Base-by-base conservation (phyloP, 2,329 filamentous ascomycete genomes). In the Teratosphaeria pseudoeucalypti region DNA sequence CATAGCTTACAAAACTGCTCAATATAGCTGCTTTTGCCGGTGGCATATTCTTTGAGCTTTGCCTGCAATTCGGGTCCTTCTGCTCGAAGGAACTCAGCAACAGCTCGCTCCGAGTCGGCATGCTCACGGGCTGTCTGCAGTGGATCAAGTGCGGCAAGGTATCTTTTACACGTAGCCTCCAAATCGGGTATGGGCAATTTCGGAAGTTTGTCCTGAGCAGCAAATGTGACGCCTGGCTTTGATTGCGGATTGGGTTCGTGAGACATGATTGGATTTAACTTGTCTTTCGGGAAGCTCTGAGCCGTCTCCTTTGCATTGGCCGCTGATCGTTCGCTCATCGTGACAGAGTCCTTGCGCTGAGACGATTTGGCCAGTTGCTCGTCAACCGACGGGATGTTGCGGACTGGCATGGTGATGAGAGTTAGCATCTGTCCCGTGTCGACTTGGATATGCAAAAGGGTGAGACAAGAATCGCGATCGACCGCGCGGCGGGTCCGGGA, bases 101-200 rank as follows among this genome's bases (percentile, higher is more conserved):
- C 86, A 0, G 92, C 90, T 62, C 86, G 81, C 67, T 82, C 84
- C 0, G 89, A 95, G 61, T 97, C 91, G 55, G 85, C 82, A 72
- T 94, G 90, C 71, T 97, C 94, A 63, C 90, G 84, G 0, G 82
- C 76, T 7, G 81, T 84, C 72, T 99, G 94, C 7, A 99, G 78
- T 2, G 94, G 92, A 67, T 85, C 85, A 57, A 99, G 77, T 7
- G 88, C 85, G 6, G 85, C 81, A 2, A 96, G 77, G 69, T 97
- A 97, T 70, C 85, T 91, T 65, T 85, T 81, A 72, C 87, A 88
- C 0, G 89, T 90, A 61, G 78, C 77, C 55, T 92, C 88, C 3
- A 99, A 81, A 12, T 95, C 90, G 0, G 92, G 94, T 57, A 99
- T 96, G 7, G 94, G 94, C 47, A 99, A 80, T 73, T 94, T 96